Evolutionary conservation across 2,329 filamentous ascomycete genomes (phyloP), one percentile per base, ranked within the genome.

Genomic region (Moelleriella libera): DNA sequence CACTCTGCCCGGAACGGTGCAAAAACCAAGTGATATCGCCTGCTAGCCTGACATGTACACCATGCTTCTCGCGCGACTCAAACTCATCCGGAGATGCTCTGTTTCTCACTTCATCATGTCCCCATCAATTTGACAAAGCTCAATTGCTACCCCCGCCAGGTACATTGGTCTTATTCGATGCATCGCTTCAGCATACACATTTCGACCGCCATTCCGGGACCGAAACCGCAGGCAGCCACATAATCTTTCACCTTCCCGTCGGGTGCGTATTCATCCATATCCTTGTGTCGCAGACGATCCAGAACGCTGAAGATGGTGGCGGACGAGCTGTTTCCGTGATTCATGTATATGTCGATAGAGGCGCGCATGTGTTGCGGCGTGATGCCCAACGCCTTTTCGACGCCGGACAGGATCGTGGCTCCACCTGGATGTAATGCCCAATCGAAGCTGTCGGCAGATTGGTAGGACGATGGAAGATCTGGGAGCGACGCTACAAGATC

Each of bases 361-460:
- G 81, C 80, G 44, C 80, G 71, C 66, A 85, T 78, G 53, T 84
- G 80, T 54, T 82, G 75, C 0, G 78, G 64, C 71, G 5, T 43
- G 28, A 43, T 43, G 29, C 63, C 59, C 67, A 86, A 69, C 1
- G 67, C 68, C 41, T 66, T 66, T 58, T 84, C 76, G 1, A 82
- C 77, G 0, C 80, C 79, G 0, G 77, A 71, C 2, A 86, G 65
- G 41, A 86, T 83, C 1, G 80, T 78, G 1, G 78, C 70, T 14
- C 82, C 82, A 5, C 82, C 82, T 0, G 82, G 82, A 54, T 86
- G 82, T 58, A 86, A 73, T 1, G 81, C 82, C 82, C 82, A 86
- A 65, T 86, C 82, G 53, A 83, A 84, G 50, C 82, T 75, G 0
- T 68, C 59, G 0, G 80, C 67, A 0, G 59, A 52, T n/a, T 60